Evolutionary conservation across 495 filamentous ascomycete species (phyloP).

Genomic region (Daldinia grandis): DNA sequence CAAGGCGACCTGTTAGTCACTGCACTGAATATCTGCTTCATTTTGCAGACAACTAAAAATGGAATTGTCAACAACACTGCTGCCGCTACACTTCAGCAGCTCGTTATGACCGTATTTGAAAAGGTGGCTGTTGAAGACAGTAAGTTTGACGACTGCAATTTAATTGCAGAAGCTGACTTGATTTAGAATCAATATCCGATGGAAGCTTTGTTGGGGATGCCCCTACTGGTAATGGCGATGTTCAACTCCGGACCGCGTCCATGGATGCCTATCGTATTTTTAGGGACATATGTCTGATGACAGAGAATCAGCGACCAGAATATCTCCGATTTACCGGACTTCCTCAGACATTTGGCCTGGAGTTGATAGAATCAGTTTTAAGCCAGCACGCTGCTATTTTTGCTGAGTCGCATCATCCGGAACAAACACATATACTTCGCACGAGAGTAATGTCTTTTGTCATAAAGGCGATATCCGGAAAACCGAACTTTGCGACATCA

Average conservation of each 20-base stretch:
- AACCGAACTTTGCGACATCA: constrained; percentile 80
- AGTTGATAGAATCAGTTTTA: constrained; percentile 89
- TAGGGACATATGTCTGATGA: constrained; percentile 87
- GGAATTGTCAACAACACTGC: constrained; percentile 93
- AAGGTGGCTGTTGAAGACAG: constrained; percentile 86
- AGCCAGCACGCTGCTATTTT: constrained; percentile 85
- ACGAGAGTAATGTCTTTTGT: constrained; percentile 83
- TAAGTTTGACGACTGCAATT: constrained; percentile 45
- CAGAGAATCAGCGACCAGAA: constrained; percentile 81
- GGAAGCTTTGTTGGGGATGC: constrained; percentile 66
- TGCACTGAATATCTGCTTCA: constrained; percentile 88
- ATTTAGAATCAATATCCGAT: constrained; percentile 56
- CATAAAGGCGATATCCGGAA: constrained; percentile 78
- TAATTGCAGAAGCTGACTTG: constrained; percentile 13
- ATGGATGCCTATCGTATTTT: constrained; percentile 89
- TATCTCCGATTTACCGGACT: constrained; percentile 80
- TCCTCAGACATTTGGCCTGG: constrained; percentile 82
- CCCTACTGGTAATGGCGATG: constrained; percentile 65
- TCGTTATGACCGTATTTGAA: constrained; percentile 91
- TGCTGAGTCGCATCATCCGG: constrained; percentile 67
- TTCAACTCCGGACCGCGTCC: constrained; percentile 76
- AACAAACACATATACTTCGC: constrained; percentile 82
- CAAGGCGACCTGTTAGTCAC: constrained; percentile 81
- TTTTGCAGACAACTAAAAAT: constrained; percentile 87
- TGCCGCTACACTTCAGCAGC: constrained; percentile 91